Percentiles rank a stretch among this genome's conserved stretches.
These are phyloP conservation scores for Candida nemodendra DNA, from an alignment of 805 yeast genomes.

Conservation along the genomic window DNA sequence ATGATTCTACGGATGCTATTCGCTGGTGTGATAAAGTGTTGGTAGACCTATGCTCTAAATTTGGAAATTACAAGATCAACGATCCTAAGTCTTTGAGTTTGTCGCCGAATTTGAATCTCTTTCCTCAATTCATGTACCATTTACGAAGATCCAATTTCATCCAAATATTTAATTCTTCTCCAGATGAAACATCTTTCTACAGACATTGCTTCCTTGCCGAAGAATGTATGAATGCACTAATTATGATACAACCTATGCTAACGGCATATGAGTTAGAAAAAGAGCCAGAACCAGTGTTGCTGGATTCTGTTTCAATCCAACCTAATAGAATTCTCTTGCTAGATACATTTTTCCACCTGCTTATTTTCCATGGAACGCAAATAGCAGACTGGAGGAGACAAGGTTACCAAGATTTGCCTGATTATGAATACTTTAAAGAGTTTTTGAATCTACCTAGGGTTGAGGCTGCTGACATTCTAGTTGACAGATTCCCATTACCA, in stretches of 20 bases:
- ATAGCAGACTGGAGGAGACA: constrained; percentile 67
- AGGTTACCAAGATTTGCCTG: constrained; percentile 61
- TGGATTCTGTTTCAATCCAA: constrained; percentile 62
- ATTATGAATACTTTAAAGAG: constrained; percentile 56
- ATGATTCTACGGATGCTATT: constrained; percentile 40
- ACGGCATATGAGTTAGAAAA: constrained; percentile 54
- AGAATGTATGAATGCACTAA: constrained; percentile 56
- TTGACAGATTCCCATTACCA: constrained; percentile 70
- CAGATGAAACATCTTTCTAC: constrained; percentile 67
- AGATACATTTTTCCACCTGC: constrained; percentile 68
- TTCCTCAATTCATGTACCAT: constrained; percentile 69
- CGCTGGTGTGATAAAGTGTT: constrained; percentile 49
- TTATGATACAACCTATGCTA: constrained; percentile 70
- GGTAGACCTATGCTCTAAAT: constrained; percentile 45
- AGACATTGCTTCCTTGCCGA: constrained; percentile 63
- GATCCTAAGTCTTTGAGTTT: constrained; percentile 49
- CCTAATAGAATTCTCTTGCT: constrained; percentile 55
- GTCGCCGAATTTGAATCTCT: constrained; percentile 47
- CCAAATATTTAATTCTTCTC: constrained; percentile 66
- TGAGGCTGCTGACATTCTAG: constrained; percentile 63
- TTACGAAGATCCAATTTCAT: constrained; percentile 64
- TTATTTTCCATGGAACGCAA: constrained; percentile 64
- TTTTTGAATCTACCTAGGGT: constrained; percentile 60
- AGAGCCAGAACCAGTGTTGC: constrained; percentile 62
- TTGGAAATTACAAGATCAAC: constrained; percentile 48